A percentile compares a stretch with the other conserved stretches of the same genome.
phyloP scores from a whole-genome alignment of 108 stramenopile genomes.

The Cyclostephanos tholiformis region DNA sequence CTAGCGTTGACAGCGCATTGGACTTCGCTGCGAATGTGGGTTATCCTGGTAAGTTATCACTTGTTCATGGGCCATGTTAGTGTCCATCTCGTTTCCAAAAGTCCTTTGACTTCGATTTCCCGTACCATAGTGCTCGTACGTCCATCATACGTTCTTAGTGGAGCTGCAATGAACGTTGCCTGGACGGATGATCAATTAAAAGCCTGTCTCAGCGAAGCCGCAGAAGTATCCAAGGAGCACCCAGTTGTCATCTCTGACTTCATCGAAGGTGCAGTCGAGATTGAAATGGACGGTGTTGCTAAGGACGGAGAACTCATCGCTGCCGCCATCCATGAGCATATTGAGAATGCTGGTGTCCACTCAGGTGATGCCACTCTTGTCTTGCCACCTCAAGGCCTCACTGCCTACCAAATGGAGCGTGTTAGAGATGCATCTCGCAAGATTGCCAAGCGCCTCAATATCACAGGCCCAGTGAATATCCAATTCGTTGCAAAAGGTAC shows the following conservation, averaged over 20 bases:
- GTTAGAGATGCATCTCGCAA: conserved; percentile 87
- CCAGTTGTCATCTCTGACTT: conserved; percentile 98
- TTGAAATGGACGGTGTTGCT: conserved; percentile 98
- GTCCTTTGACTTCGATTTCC: neutral
- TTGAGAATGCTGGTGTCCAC: conserved; percentile 99
- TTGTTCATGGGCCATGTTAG: neutral
- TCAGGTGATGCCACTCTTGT: conserved; percentile 95
- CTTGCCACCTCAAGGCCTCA: conserved; percentile 88
- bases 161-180: conserved; percentile 99
- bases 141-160: conserved; percentile 96
- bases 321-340: conserved; percentile 96
- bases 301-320: conserved; percentile 94
- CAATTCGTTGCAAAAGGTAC: conserved; percentile 98
- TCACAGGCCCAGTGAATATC: conserved; percentile 98
- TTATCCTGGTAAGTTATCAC: conserved; percentile 61
- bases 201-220: conserved; percentile 88
- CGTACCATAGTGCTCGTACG: conserved; percentile 86
- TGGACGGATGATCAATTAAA: conserved; percentile 90
- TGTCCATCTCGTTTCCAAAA: conserved; percentile 13
- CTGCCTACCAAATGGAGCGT: conserved; percentile 78
- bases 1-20: conserved; percentile 80
- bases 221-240: conserved; percentile 93
- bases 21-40: conserved; percentile 91
- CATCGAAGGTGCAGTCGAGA: conserved; percentile 93
- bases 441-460: conserved; percentile 93